These are phyloP conservation scores for Suillus plorans DNA, from an alignment of 768 basidiomycete genomes.

Conservation along the genomic window DNA sequence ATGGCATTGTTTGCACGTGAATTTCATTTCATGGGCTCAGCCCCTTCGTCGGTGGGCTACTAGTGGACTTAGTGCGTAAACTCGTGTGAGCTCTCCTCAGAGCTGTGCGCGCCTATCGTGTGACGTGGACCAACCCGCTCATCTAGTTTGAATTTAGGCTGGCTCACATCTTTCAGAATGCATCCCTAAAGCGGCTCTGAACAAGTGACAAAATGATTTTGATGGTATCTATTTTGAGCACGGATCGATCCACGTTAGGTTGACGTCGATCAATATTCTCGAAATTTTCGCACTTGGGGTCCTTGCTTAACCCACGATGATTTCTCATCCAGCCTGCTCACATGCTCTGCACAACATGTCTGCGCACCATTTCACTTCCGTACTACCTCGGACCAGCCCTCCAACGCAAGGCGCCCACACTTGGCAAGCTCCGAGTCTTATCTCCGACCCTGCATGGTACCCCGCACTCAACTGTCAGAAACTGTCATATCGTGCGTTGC, in stretches of 20 bases:
- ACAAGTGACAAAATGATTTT: not conserved
- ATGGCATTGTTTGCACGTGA: conserved; percentile 1
- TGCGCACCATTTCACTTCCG: not conserved
- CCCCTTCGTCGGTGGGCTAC: not conserved
- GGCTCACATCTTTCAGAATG: too few species aligned
- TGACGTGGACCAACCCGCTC: not conserved
- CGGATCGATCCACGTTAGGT: not conserved
- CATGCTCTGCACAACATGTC: not conserved
- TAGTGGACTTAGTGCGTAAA: not conserved
- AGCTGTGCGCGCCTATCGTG: not conserved
- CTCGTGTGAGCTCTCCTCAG: not conserved
- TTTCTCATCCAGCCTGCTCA: not conserved
- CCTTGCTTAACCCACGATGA: not conserved
- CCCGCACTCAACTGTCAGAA: not conserved
- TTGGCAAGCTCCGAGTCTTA: not conserved
- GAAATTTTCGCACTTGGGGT: not conserved
- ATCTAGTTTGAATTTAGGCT: too few species aligned
- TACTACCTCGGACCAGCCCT: not conserved
- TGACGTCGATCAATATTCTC: not conserved
- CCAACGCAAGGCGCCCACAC: not conserved
- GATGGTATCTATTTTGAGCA: not conserved
- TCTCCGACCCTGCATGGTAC: not conserved
- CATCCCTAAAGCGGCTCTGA: not conserved
- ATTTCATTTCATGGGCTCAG: conserved; percentile 2
- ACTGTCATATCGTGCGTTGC: not conserved